These are phyloP conservation scores for Discostella stelligeroides DNA, from an alignment of 108 stramenopile genomes.

Conservation along the genomic window DNA sequence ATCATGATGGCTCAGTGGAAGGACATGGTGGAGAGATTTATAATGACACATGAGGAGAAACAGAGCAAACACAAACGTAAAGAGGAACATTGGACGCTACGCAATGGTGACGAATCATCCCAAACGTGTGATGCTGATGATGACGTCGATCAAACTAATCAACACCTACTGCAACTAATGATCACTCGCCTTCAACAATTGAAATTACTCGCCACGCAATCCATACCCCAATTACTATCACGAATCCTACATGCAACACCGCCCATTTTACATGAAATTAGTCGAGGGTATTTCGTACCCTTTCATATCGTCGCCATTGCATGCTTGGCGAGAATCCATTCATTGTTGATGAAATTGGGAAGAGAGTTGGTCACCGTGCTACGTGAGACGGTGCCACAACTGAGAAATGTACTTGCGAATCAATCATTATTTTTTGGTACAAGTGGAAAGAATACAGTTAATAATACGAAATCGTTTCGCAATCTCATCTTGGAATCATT, in stretches of 20 bases:
- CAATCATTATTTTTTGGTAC: not conserved
- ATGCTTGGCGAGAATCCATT: constrained; percentile 39
- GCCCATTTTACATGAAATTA: constrained; percentile 58
- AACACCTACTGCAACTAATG: constrained; percentile 5
- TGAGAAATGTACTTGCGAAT: not conserved
- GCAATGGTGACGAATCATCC: constrained; percentile 5
- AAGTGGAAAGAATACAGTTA: too few relatives aligned
- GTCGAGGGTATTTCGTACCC: constrained; percentile 78
- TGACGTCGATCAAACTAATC: not conserved
- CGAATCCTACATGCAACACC: constrained; percentile 63
- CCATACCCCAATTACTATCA: constrained; percentile 57
- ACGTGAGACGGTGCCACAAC: constrained; percentile 17
- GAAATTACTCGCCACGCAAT: constrained; percentile 9
- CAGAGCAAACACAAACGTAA: constrained; percentile 8
- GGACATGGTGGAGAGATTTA: constrained; percentile 1
- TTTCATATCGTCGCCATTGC: constrained; percentile 65
- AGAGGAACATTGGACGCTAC: constrained; percentile 38
- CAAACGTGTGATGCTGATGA: not conserved
- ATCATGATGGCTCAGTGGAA: constrained; percentile 5
- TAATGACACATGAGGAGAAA: not conserved
- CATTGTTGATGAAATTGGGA: constrained; percentile 30
- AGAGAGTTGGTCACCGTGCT: constrained; percentile 28
- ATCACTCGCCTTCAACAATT: constrained; percentile 8
- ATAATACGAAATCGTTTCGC: constrained; percentile 14
- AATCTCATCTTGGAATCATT: constrained; percentile 8